Evolutionary conservation across 306 rosid species (phyloP), one percentile per base, ranked within the genome.

Genomic region (Malus sylvestris): DNA sequence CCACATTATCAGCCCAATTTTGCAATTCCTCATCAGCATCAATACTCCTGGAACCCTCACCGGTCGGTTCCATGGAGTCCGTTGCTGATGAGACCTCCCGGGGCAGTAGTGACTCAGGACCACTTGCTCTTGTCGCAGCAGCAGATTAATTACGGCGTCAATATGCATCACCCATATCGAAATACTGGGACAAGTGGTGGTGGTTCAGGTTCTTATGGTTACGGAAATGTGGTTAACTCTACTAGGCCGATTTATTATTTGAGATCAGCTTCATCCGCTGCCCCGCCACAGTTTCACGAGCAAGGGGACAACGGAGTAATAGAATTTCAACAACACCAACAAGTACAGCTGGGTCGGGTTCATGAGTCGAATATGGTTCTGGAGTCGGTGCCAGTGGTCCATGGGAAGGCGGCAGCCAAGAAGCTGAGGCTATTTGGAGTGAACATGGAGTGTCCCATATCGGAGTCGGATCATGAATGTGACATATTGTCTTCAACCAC

Each of bases 391-490:
- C 86, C 89, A 11, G 82, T 82, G 86, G 85, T 74, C 52, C 88
- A 84, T 10, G 86, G 85, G 18, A 79, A 76, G 76, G 82, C 78
- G 3, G 83, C 76, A 52, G 84, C 76, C 23, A 86, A 86, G 81
- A 67, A 76, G 58, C 76, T 86, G 80, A 74, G 89, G 83, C 81
- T 86, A 20, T 86, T 86, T 57, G 89, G 89, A 6, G 89, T 86
- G 9, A 86, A 86, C 81, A 82, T 86, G 89, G 89, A 85, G 69
- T 80, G 85, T 30, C 74, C 83, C 30, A 53, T 73, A 57, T 74
- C 86, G 38, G 84, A 81, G 6, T 42, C 86, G 13, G 78, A 72
- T 16, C 79, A 76, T 10, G 81, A 84, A 22, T 76, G 66, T 33
- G 88, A 80, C 67, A 38, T 82, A 53, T 51, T 42, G 32, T 73